Base-by-base conservation (phyloP, 768 basidiomycete genomes). In the Lentinus brumalis region DNA sequence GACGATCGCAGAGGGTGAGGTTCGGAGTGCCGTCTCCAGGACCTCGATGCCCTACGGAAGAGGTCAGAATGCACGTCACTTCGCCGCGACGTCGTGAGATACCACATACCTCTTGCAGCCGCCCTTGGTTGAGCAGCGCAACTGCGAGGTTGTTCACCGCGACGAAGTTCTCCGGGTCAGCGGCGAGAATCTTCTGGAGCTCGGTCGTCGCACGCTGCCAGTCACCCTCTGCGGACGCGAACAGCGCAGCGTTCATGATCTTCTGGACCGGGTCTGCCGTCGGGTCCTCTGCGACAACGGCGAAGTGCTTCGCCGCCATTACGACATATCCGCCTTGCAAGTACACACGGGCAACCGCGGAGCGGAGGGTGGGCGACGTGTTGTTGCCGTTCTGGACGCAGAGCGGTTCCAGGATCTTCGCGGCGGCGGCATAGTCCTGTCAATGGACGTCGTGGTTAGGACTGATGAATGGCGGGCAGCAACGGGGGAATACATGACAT, bases 121-220 rank as follows among this genome's bases (percentile, higher is more conserved):
- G 84, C 5, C 92, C 92, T 66, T 88, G 86, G 59, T 83, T 83
- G 49, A 94, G 74, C 45, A 89, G 73, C 9, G 86, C 81, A 35
- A 94, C 92, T 0, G 88, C 82, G 2, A 92, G 75, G 67, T 94
- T 89, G 71, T 93, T 94, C 39, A 87, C 81, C 41, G 91, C 90
- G 62, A 82, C 81, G 67, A 81, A 83, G 67, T 89, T 84, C 38
- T 82, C 85, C 0, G 83, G 77, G 55, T 90, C 84, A n/a, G 74
- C 76, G 50, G 76, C 74, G 18, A 89, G 67, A 38, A 85, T 65
- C 8, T 65, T 67, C 45, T 70, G 66, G 39, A 92, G 76, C 5
- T 78, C 70, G 53, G 71, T 75, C 21, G 74, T 77, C 12, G 87
- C 88, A 30, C 69, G 70, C 0, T 68, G 67, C 91, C 90, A 94